phyloP scores from a whole-genome alignment of 2,329 filamentous ascomycete species.

The Hymenoscyphus fructigenus region DNA sequence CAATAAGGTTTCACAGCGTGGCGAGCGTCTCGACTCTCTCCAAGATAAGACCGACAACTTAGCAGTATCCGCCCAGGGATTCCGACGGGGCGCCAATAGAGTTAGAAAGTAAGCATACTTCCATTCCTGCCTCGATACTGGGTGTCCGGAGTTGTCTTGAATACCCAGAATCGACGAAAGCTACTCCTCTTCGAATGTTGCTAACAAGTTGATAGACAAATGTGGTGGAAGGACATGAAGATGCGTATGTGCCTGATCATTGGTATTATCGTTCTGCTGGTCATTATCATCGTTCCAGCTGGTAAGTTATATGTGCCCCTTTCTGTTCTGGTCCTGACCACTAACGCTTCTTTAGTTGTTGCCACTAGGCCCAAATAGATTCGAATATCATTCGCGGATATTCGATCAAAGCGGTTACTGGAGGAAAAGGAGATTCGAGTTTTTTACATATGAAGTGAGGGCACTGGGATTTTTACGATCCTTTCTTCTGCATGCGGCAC shows the following conservation, averaged over 20 bases:
- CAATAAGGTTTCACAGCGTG: constrained; percentile 92
- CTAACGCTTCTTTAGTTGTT: constrained; percentile 42
- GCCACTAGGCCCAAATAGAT: constrained; percentile 42
- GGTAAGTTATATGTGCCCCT: constrained; percentile 55
- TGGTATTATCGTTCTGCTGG: constrained; percentile 85
- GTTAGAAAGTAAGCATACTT: constrained; percentile 98
- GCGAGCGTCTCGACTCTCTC: constrained; percentile 80
- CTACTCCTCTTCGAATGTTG: neutral
- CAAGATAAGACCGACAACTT: constrained; percentile 96
- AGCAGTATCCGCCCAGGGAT: constrained; percentile 87
- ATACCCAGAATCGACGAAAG: neutral
- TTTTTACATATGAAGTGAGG: constrained; percentile 23
- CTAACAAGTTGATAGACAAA: constrained; percentile 15
- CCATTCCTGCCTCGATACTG: constrained; percentile 53
- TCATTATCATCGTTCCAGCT: constrained; percentile 91
- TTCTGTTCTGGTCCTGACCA: constrained; percentile 7
- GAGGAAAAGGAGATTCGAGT: constrained; percentile 5
- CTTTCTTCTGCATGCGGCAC: constrained; percentile 39
- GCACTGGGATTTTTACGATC: constrained; percentile 34
- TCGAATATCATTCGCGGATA: neutral
- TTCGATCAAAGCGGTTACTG: neutral
- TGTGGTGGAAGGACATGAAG: constrained; percentile 74
- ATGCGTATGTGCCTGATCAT: constrained; percentile 96
- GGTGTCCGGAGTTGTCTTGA: neutral
- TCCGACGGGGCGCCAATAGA: constrained; percentile 92